Conservation (phyloP, 2,329 filamentous ascomycete species). For the Purpureocillium lavendulum region DNA sequence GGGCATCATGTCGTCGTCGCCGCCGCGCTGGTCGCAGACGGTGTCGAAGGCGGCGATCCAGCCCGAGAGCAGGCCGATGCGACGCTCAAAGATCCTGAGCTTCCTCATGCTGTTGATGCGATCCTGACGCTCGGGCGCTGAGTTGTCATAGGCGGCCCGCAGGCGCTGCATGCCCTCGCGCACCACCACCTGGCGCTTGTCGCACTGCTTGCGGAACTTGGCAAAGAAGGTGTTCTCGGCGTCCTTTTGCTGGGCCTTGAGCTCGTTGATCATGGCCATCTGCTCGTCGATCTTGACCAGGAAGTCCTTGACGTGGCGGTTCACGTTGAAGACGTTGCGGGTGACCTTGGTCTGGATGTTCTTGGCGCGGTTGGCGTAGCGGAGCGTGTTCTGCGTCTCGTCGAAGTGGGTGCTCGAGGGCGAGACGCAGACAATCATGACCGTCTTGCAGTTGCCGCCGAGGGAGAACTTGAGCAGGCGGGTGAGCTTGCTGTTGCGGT, state of each 20-base stretch:
- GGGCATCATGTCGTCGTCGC: constrained; percentile 56
- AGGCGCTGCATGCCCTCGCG: constrained; percentile 76
- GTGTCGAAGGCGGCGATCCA: constrained; percentile 91
- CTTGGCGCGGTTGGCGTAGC: constrained; percentile 96
- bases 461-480: constrained; percentile 93
- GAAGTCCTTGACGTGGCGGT: constrained; percentile 98
- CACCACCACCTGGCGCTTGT: constrained; percentile 69
- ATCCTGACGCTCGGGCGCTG: constrained; percentile 67
- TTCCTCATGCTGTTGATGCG: constrained; percentile 74
- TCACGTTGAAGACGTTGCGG: constrained; percentile 98
- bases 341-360: constrained; percentile 99
- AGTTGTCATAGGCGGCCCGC: constrained; percentile 76
- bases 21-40: constrained; percentile 57
- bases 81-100: constrained; percentile 70
- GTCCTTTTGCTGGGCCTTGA: constrained; percentile 88
- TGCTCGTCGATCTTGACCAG: constrained; percentile 99
- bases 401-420: constrained; percentile 96
- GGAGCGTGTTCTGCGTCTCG: constrained; percentile 94
- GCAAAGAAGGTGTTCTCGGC: constrained; percentile 71
- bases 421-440: constrained; percentile 99
- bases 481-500: constrained; percentile 95
- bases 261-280: constrained; percentile 90
- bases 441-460: constrained; percentile 95
- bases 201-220: constrained; percentile 85
- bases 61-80: constrained; percentile 76